Evolutionary conservation across 768 basidiomycete species (phyloP).

Genomic region (Phaeotremella skinneri): DNA sequence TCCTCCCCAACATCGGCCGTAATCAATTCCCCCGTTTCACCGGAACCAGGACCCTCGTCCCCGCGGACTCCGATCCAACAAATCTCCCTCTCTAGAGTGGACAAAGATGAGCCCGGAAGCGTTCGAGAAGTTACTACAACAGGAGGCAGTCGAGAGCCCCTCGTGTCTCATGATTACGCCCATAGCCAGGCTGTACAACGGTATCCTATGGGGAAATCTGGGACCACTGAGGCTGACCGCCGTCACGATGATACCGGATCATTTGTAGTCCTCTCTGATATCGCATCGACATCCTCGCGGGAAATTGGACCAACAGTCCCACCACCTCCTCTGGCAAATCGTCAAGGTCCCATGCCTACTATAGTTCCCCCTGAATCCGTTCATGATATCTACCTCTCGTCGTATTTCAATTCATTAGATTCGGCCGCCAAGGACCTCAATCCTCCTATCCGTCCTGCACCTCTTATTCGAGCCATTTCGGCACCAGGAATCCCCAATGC

Average conservation of each 20-base stretch:
- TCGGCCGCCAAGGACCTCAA: constrained; percentile 2
- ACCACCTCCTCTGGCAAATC: neutral
- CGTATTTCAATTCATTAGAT: constrained; percentile 12
- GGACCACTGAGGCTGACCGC: neutral
- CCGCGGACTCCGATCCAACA: neutral
- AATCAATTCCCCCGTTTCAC: neutral
- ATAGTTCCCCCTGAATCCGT: constrained; percentile 28
- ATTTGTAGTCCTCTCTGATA: neutral
- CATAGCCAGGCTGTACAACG: neutral
- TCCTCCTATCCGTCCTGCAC: neutral
- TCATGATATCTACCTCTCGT: constrained; percentile 35
- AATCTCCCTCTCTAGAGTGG: constrained; percentile 1
- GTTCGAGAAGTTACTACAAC: neutral
- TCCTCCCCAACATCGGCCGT: neutral
- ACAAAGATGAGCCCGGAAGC: neutral
- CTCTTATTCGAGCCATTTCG: constrained; percentile 10
- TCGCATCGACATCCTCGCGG: neutral
- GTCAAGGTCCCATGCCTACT: neutral
- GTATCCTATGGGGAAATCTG: neutral
- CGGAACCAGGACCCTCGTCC: neutral
- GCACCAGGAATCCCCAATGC: constrained; percentile 21
- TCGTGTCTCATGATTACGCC: constrained; percentile 5
- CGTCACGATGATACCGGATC: neutral
- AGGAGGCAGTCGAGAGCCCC: constrained; percentile 10
- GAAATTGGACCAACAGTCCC: neutral